Conservation (phyloP, 2,329 filamentous ascomycete genomes). For the Teratosphaeria destructans region DNA sequence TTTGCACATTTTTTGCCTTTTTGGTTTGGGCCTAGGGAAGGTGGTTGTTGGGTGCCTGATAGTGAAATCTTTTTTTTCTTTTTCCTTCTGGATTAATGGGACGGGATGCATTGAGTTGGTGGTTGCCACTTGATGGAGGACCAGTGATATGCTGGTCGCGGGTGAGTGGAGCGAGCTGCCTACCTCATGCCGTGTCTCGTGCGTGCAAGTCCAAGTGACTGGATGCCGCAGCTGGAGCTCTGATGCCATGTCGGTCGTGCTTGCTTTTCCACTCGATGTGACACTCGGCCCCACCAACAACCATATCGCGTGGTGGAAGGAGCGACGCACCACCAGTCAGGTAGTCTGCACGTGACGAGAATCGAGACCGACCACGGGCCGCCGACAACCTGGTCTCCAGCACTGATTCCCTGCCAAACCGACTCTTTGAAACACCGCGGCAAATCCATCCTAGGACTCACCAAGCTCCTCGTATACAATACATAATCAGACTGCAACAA, state of each 20-base stretch:
- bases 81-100: constrained; percentile 1
- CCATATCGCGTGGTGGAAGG: neutral
- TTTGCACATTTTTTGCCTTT: constrained; percentile 27
- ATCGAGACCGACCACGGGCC: too few species aligned
- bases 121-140: neutral
- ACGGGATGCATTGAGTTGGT: constrained; percentile 1
- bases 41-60: neutral
- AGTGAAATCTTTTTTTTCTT: neutral
- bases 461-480: too few species aligned
- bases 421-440: too few species aligned
- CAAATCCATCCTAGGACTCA: too few species aligned
- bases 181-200: neutral
- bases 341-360: too few species aligned
- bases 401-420: too few species aligned
- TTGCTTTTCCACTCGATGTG: neutral
- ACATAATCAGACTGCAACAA: too few species aligned
- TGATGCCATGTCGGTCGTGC: neutral
- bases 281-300: neutral
- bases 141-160: constrained; percentile 4
- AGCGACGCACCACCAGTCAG: neutral
- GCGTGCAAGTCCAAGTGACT: neutral
- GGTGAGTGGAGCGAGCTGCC: neutral
- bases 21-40: neutral
- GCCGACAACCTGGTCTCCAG: too few species aligned
- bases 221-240: neutral